Base-by-base conservation (phyloP, 2,329 filamentous ascomycete genomes). In the Paraconiothyrium brasiliense region DNA sequence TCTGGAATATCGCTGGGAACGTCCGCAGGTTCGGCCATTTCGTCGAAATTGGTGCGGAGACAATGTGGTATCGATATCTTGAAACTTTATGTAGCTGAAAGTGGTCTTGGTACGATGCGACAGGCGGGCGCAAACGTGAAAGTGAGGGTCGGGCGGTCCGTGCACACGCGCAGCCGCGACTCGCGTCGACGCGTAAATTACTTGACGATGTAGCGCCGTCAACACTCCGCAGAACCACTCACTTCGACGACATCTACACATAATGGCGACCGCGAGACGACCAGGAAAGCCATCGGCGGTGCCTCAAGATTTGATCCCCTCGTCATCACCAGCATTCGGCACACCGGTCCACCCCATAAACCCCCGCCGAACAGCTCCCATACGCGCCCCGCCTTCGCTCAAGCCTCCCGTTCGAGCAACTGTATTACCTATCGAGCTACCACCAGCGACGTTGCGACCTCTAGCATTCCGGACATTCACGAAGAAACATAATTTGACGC, bases 401-500 rank as follows among this genome's bases (percentile, higher is more conserved):
- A 85, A 84, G 67, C 85, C 89, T 13, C 84, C 84, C 3, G 39
- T 71, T 27, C 85, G 83, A 62, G 78, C 84, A 6, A 86, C 89
- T 7, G 91, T 98, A 51, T 84, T 99, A 1, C 93, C 95, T 4
- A 95, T 99, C 60, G 85, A 97, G 39, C 89, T 99, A 4, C 94
- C 94, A 3, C 92, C 94, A 0, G 88, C 93, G 10, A 96, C 92
- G 0, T 83, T 99, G 44, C 87, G 96, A 64, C 94, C 95, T 2
- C 85, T 98, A 22, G 96, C 95, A 9, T 98, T 99, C 75, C 89
- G 95, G 50, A 96, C 92, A 0, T 97, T 99, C 68, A 99, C 95
- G 1, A 97, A 97, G 79, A 99, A 98, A 75, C 93, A 99, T 80
- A 96, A 94, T 70, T 84, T 99, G 59, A 98, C 94, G 0, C 87